Base-by-base conservation (phyloP, 495 filamentous ascomycete genomes). In the Annulohypoxylon stygium region DNA sequence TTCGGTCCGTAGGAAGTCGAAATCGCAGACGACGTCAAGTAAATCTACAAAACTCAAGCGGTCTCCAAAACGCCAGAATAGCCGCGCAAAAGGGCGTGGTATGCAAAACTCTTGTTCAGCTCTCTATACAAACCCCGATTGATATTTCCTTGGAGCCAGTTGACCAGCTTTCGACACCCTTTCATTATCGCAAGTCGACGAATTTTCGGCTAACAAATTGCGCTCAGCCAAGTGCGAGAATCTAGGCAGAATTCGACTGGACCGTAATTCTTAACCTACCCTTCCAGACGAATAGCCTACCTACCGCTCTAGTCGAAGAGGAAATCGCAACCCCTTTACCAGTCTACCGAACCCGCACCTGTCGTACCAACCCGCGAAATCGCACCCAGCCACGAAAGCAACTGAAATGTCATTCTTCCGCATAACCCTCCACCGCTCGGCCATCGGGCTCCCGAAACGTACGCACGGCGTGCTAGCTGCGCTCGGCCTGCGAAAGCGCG, bases 341-440 rank as follows among this genome's bases (percentile, higher is more conserved):
- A 36, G 34, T 10, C 2, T 36, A 36, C 34, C 6, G 3, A 2
- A 11, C 36, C 9, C 3, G 36, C 36, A 2, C 36, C 36, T 8
- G 30, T 3, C 30, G 8, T 16, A 11, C 16, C 59, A 3, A 43
- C 1, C n/a, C 14, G 20, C 33, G 16, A 14, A 33, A 51, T 20
- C 26, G 7, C 23, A 58, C 34, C 11, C 50, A 41, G 25, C 54
- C 36, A n/a, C 7, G n/a, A n/a, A 45, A 36, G 14, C 57, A 26
- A 11, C 3, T 1, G 88, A 70, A 79, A 97, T 97, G 93, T 88
- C 92, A 67, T 98, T 87, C 87, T 99, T 98, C 88, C 92, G 93
- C 76, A 93, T 99, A 78, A 98, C 95, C 72, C 93, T 98, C 73
- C 85, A 96, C 78, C 95, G 97, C 75, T 94, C 91, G 67, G 91